phyloP scores from a whole-genome alignment of 108 stramenopile genomes.

The Nitzschia sp. region DNA sequence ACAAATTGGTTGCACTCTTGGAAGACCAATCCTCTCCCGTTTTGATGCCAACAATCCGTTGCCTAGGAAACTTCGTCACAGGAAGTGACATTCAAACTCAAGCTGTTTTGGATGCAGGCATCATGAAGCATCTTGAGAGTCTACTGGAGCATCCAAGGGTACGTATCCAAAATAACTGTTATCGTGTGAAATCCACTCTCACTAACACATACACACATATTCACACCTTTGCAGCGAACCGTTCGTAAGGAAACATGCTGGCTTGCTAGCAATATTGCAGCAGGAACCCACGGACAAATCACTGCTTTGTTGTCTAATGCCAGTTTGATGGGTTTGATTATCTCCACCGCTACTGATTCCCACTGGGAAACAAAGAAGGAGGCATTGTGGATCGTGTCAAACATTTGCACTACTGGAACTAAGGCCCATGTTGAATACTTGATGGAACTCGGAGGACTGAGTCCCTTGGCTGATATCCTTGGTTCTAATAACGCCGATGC shows the following conservation, averaged over 20 bases:
- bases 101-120: conserved; percentile 78
- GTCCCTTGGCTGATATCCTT: conserved; percentile 68
- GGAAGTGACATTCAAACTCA: conserved; percentile 89
- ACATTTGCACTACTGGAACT: conserved; percentile 72
- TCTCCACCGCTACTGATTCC: conserved; percentile 51
- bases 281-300: conserved; percentile 83
- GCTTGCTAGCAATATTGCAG: conserved; percentile 91
- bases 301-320: conserved; percentile 35
- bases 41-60: conserved; percentile 82
- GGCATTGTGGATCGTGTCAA: conserved; percentile 82
- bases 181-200: neutral
- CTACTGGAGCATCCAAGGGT: conserved; percentile 39
- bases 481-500: conserved; percentile 40
- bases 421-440: conserved; percentile 48
- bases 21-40: conserved; percentile 18
- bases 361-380: conserved; percentile 89
- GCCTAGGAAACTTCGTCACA: conserved; percentile 91
- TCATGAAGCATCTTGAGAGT: conserved; percentile 27
- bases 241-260: conserved; percentile 91
- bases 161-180: neutral
- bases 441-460: conserved; percentile 68
- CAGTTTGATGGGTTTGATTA: conserved; percentile 44
- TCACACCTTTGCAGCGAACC: conserved; percentile 32
- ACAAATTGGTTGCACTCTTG: conserved; percentile 57
- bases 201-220: too few species aligned